A percentile compares a stretch with the other conserved stretches of the same genome.
phyloP scores from a whole-genome alignment of 2,329 filamentous ascomycete genomes.

The Teratosphaeria pseudoeucalypti region DNA sequence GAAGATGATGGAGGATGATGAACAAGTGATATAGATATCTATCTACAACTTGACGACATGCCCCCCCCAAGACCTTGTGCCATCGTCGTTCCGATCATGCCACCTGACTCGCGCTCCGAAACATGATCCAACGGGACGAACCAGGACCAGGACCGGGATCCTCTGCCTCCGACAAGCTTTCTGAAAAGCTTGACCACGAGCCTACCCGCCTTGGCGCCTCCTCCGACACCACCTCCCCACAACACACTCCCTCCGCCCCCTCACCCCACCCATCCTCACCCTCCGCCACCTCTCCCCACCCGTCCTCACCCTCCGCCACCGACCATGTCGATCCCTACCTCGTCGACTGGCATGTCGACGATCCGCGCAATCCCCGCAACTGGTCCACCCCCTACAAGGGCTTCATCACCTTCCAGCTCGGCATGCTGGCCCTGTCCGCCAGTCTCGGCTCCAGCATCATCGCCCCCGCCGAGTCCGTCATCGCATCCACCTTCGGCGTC shows the following conservation, averaged over 20 bases:
- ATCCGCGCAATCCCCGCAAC: conserved; percentile 39
- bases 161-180: not conserved
- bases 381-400: conserved; percentile 35
- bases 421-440: conserved; percentile 41
- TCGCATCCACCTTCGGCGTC: conserved; percentile 35
- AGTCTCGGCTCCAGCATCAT: conserved; percentile 43
- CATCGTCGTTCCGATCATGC: too few species aligned
- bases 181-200: not conserved
- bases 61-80: too few species aligned
- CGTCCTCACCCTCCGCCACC: too few species aligned
- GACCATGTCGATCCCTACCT: conserved; percentile 8
- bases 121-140: too few species aligned
- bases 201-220: not conserved
- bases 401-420: conserved; percentile 40
- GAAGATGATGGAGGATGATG: too few species aligned
- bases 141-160: too few species aligned
- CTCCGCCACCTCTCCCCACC: too few species aligned
- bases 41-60: too few species aligned
- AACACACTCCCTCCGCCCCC: too few species aligned
- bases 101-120: too few species aligned
- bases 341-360: conserved; percentile 23
- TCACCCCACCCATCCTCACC: too few species aligned
- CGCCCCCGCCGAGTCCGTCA: conserved; percentile 34
- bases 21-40: too few species aligned
- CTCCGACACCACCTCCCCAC: not conserved